These are phyloP conservation scores for Verticillium klebahnii DNA, from an alignment of 2,329 filamentous ascomycete species.

Conservation along the genomic window DNA sequence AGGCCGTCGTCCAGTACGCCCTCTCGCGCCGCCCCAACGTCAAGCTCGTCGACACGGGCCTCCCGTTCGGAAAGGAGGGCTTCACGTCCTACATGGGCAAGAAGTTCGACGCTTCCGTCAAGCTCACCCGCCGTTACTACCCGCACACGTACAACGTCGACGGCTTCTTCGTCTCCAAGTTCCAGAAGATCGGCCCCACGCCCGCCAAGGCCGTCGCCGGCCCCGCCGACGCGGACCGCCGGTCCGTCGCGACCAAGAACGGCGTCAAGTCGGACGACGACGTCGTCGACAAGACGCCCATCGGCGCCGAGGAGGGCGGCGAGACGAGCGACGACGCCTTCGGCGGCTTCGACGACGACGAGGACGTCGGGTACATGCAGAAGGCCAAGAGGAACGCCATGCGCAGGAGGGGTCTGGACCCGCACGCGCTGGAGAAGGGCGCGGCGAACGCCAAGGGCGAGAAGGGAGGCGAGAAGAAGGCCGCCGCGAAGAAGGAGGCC, in stretches of 20 bases:
- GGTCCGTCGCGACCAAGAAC: slow-evolving; percentile 13
- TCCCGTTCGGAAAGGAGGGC: slow-evolving; percentile 87
- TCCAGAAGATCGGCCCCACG: slow-evolving; percentile 85
- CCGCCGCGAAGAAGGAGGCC: slow-evolving; percentile 7
- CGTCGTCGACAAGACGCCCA: slow-evolving; percentile 65
- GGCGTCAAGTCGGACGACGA: slow-evolving; percentile 32
- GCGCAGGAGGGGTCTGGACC: slow-evolving; percentile 70
- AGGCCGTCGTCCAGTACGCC: slow-evolving; percentile 90
- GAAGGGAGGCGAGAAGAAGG: slow-evolving; percentile 3
- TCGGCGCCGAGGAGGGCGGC: slow-evolving; percentile 40
- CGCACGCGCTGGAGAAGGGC: slow-evolving; percentile 43
- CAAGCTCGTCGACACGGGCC: slow-evolving; percentile 83
- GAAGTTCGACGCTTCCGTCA: slow-evolving; percentile 81
- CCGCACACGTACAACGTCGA: slow-evolving; percentile 93
- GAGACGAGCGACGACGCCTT: slow-evolving; percentile 46
- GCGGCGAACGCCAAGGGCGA: slow-evolving; percentile 6
- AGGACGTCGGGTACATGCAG: slow-evolving; percentile 67
- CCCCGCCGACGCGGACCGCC: slow-evolving; percentile 33
- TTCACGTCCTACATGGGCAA: slow-evolving; percentile 91
- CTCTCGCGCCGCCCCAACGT: slow-evolving; percentile 90
- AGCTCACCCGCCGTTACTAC: slow-evolving; percentile 80
- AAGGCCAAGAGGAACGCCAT: slow-evolving; percentile 69
- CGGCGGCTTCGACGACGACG: slow-evolving; percentile 70
- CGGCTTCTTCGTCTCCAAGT: slow-evolving; percentile 96
- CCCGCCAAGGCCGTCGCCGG: slow-evolving; percentile 42